Percentiles rank a stretch among this genome's conserved stretches.
Conservation (phyloP, 257 asterid species). For the Scutellaria galericulata region DNA sequence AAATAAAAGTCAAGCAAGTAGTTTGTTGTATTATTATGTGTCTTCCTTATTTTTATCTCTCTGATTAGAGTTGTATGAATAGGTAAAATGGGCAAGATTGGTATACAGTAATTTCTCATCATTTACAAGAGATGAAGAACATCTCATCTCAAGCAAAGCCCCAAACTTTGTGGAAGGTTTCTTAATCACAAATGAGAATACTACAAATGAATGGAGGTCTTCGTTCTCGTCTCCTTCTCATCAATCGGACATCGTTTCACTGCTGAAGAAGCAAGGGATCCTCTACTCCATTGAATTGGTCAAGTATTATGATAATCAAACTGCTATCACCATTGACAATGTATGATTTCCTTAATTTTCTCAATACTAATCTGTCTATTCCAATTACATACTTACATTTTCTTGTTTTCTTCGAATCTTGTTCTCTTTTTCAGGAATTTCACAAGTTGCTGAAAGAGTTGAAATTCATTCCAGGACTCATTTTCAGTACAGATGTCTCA, state of each 20-base stretch:
- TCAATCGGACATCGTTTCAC: conserved; percentile 38
- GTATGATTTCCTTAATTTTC: conserved; percentile 25
- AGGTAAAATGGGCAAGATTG: conserved; percentile 53
- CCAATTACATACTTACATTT: no score
- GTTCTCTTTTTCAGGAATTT: conserved; percentile 42
- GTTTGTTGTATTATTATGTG: no score
- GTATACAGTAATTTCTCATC: conserved; percentile 44
- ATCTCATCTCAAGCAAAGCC: conserved; percentile 35
- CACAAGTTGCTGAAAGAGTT: conserved; percentile 32
- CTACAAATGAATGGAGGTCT: conserved; percentile 46
- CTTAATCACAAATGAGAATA: conserved; percentile 39
- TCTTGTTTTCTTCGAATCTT: no score
- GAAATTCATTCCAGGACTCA: conserved; percentile 37
- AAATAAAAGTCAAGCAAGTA: no score
- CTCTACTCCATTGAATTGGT: conserved; percentile 59
- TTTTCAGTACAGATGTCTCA: conserved; percentile 34
- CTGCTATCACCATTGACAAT: conserved; percentile 39
- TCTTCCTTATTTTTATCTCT: no score
- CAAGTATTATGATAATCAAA: conserved; percentile 53
- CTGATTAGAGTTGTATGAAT: background rate
- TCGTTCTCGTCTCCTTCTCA: conserved; percentile 44
- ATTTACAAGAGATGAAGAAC: conserved; percentile 50
- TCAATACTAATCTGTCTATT: no score
- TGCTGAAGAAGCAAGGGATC: conserved; percentile 42
- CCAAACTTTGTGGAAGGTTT: conserved; percentile 59